phyloP scores from a whole-genome alignment of 495 filamentous ascomycete genomes.

The Aspergillus affinis region DNA sequence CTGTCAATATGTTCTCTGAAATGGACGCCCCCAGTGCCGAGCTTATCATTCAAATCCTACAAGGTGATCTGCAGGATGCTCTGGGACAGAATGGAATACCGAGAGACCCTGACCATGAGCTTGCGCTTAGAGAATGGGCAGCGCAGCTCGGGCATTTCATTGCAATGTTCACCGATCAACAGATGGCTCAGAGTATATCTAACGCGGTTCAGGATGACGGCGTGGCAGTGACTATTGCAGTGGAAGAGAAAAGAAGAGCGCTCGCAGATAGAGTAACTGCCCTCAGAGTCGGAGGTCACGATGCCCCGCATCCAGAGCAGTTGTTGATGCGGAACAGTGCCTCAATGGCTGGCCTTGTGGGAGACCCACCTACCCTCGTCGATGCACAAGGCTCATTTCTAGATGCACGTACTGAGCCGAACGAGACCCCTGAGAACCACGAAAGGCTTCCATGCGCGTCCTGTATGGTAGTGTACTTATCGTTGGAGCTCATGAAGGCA shows the following conservation, averaged over 20 bases:
- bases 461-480: conserved; percentile 6
- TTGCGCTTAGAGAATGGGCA: conserved; percentile 12
- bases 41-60: background rate
- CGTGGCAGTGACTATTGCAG: conserved; percentile 6
- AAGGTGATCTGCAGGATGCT: background rate
- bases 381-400: background rate
- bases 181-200: conserved; percentile 10
- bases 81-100: conserved; percentile 6
- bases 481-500: conserved; percentile 8
- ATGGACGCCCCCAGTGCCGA: background rate
- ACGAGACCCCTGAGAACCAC: background rate
- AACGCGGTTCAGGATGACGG: conserved; percentile 10
- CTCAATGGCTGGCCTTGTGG: background rate
- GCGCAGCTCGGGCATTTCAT: conserved; percentile 7
- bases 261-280: conserved; percentile 9
- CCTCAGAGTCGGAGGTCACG: conserved; percentile 1
- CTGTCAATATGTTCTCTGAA: background rate
- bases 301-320: background rate
- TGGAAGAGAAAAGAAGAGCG: conserved; percentile 8
- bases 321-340: background rate
- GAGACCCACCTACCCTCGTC: background rate
- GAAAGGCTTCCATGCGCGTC: conserved; percentile 11
- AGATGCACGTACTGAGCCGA: background rate
- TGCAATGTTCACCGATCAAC: background rate
- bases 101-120: conserved; percentile 4